Evolutionary conservation across 1,139 yeast genomes (phyloP).

Genomic region (Meyerozyma athensensis): DNA sequence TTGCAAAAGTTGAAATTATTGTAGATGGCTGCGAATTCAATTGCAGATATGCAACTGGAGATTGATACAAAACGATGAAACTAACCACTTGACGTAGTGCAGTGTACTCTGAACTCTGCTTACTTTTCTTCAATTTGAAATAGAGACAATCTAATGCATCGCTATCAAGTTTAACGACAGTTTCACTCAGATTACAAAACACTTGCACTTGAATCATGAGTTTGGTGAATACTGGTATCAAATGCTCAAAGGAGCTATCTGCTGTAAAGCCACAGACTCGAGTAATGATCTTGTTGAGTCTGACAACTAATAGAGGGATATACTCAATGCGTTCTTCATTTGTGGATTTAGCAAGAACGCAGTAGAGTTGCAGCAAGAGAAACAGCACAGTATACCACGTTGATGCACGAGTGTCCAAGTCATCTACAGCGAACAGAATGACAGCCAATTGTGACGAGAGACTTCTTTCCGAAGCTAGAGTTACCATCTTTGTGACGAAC

Average conservation of each 20-base stretch:
- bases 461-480: background rate
- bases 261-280: too few species aligned
- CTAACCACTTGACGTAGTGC: too few species aligned
- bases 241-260: too few species aligned
- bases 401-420: background rate
- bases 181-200: too few species aligned
- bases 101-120: too few species aligned
- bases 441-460: background rate
- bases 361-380: background rate
- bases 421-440: background rate
- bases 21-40: constrained; percentile 1
- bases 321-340: background rate
- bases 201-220: too few species aligned
- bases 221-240: too few species aligned
- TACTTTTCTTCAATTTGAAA: too few species aligned
- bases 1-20: background rate
- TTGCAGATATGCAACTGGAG: too few species aligned
- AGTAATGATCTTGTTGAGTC: background rate
- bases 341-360: background rate
- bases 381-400: background rate
- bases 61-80: too few species aligned
- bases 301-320: background rate
- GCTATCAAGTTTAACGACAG: too few species aligned
- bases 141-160: too few species aligned
- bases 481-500: background rate